Evolutionary conservation across 768 basidiomycete species (phyloP).

Genomic region (Coprinellus micaceus): DNA sequence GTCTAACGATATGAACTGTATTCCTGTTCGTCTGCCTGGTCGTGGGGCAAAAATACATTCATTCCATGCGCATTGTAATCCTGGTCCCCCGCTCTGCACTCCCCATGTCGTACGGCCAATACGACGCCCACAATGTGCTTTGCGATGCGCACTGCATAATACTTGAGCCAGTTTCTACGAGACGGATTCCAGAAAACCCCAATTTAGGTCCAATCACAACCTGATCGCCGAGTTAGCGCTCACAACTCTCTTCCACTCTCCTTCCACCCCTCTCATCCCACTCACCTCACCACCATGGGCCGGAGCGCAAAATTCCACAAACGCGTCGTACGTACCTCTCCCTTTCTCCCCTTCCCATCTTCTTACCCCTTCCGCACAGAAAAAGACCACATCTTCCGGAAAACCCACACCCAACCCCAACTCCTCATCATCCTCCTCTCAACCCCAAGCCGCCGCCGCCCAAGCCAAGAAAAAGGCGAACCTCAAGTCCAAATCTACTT

Average conservation of each 20-base stretch:
- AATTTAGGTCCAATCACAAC: neutral
- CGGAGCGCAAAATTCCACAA: slow-evolving; percentile 67
- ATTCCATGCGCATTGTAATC: neutral
- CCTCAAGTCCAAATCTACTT: slow-evolving; percentile 43
- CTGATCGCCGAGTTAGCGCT: neutral
- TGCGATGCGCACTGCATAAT: too few species aligned
- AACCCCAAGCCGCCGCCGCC: slow-evolving; percentile 34
- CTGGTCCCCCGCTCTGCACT: neutral
- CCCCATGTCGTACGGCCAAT: too few species aligned
- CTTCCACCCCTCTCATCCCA: neutral
- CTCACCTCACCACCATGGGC: slow-evolving; percentile 41
- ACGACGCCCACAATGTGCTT: too few species aligned
- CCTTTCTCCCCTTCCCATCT: neutral
- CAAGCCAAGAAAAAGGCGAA: slow-evolving; percentile 37
- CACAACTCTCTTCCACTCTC: neutral
- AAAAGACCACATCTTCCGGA: slow-evolving; percentile 29
- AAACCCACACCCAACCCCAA: slow-evolving; percentile 25
- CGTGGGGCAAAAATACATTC: neutral
- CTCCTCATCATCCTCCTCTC: slow-evolving; percentile 7
- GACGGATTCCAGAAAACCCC: neutral
- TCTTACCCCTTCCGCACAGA: slow-evolving; percentile 16
- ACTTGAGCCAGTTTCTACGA: too few species aligned
- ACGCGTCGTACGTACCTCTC: slow-evolving; percentile 40
- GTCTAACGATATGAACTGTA: neutral
- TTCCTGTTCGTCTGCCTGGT: neutral